phyloP scores from a whole-genome alignment of 768 basidiomycete species.

The Russula foetens region DNA sequence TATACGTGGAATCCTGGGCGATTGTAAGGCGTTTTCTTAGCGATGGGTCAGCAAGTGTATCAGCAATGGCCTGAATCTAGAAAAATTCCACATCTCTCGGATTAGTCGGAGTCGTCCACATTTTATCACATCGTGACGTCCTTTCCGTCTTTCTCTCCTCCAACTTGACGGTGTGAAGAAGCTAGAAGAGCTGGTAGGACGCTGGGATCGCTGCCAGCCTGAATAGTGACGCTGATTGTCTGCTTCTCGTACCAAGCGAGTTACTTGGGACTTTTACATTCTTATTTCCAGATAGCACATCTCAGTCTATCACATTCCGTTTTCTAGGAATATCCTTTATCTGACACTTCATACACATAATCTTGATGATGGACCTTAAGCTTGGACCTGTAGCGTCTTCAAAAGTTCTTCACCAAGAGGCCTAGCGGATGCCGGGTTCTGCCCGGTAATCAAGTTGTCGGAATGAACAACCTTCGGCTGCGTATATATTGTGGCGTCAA shows the following conservation, averaged over 20 bases:
- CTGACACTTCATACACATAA: not conserved
- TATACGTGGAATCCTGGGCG: not conserved
- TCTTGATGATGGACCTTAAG: not conserved
- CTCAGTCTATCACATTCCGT: not conserved
- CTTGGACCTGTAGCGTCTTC: constrained; percentile 34
- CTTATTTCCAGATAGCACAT: not conserved
- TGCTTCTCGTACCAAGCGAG: no score
- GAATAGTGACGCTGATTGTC: no score
- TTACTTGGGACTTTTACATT: no score
- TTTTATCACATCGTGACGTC: no score
- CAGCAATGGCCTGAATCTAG: not conserved
- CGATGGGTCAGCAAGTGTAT: not conserved
- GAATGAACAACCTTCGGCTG: constrained; percentile 45
- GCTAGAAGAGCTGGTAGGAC: no score
- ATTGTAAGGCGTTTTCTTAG: not conserved
- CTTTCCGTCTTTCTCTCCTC: no score
- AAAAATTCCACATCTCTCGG: not conserved
- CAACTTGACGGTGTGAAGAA: no score
- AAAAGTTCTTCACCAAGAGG: constrained; percentile 49
- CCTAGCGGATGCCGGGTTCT: constrained; percentile 63
- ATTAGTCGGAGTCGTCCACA: no score
- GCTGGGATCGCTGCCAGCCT: no score
- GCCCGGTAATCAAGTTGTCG: constrained; percentile 58
- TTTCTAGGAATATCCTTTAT: no score
- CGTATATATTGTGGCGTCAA: not conserved